Base-by-base conservation (phyloP, 2,329 filamentous ascomycete species). In the Epichloe uncinata region DNA sequence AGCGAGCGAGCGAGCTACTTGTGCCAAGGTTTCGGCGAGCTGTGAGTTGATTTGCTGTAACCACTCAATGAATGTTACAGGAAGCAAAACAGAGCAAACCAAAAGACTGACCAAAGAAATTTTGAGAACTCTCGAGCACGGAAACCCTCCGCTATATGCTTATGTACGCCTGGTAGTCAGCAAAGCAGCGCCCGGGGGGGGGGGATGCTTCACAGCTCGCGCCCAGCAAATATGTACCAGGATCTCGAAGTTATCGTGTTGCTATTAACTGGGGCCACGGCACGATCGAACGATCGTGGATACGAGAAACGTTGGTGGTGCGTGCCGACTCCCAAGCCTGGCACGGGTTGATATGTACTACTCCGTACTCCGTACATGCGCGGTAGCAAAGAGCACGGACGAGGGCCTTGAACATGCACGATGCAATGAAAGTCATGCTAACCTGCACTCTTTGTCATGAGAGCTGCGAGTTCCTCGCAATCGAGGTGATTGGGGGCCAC, bases 231-330 rank as follows among this genome's bases (percentile, higher is more conserved):
- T 48, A 30, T 41, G 26, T 30, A 30, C 8, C 12, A 34, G 45
- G 45, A 34, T 20, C 38, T 42, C 18, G 38, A 42, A 42, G 38
- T n/a, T 37, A 8, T 30, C 26, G 26, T 30, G 26, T 30, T n/a
- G 26, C 5, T 16, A 18, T 11, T 22, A 41, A 20, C 13, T 30
- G n/a, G 42, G 20, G 6, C 16, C 33, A 43, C n/a, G 48, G 42
- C 34, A 45, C 42, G 48, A 49, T 49, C 20, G 22, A 26, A 34
- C 47, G n/a, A 36, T 26, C 9, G 16, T 44, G 47, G 44, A 49
- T 49, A 49, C 47, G 47, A 49, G 41, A 18, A 36, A 16, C 47
- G n/a, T 49, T 15, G 22, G 26, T 33, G 26, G 42, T 34, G 15
- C 42, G 22, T 7, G 13, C 35, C n/a, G 20, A 1, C 5, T 9